Percentiles rank a stretch among this genome's conserved stretches.
Evolutionary conservation across 2,329 filamentous ascomycete genomes (phyloP).

Genomic region (Juglanconis juglandina): DNA sequence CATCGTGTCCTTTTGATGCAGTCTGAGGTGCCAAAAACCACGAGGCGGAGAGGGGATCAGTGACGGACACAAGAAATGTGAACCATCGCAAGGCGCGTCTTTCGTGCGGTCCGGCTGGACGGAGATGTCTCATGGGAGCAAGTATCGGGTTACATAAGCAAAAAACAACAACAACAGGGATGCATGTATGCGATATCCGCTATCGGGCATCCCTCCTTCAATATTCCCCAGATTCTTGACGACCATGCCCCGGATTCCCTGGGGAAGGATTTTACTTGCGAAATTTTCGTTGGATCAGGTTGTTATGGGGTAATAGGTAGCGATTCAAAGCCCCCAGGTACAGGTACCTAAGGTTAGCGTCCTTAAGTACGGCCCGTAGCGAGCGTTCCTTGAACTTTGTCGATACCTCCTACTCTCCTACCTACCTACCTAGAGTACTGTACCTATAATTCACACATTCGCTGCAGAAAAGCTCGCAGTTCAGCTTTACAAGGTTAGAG

Average conservation of each 20-base stretch:
- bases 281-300: slow-evolving; percentile 8
- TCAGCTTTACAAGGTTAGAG: too few relatives aligned
- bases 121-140: neutral
- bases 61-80: neutral
- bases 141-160: slow-evolving; percentile 5
- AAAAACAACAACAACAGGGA: neutral
- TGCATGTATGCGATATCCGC: neutral
- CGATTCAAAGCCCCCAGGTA: neutral
- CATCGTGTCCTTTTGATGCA: neutral
- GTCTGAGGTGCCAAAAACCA: neutral
- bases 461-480: too few relatives aligned
- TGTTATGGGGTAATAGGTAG: slow-evolving; percentile 19
- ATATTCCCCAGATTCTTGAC: neutral
- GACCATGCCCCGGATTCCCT: neutral
- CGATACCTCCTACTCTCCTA: too few relatives aligned
- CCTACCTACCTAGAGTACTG: too few relatives aligned
- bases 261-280: neutral
- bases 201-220: neutral
- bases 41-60: too few relatives aligned
- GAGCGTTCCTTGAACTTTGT: too few relatives aligned
- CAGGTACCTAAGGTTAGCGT: neutral
- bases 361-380: slow-evolving; percentile 7
- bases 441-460: too few relatives aligned
- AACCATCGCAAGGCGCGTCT: neutral
- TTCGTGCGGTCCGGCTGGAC: too few relatives aligned